Evolutionary conservation across 768 basidiomycete species (phyloP), one percentile per base, ranked within the genome.

Genomic region (Auriscalpium orientale): DNA sequence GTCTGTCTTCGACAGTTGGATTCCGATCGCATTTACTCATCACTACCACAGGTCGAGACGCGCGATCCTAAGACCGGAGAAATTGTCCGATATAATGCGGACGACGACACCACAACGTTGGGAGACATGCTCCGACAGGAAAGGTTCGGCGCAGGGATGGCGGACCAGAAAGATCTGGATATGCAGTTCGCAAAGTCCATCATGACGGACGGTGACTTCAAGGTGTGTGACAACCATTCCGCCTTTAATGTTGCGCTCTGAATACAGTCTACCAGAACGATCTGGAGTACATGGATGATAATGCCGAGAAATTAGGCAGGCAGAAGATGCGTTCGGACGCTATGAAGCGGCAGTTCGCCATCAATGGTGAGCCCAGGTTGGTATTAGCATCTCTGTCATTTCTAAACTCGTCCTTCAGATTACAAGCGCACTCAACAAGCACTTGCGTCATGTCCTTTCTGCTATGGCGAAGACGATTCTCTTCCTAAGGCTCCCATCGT

Each of bases 261-360:
- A 34, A 55, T 15, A 5, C 53, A 13, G 13, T 44, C 55, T 44
- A 10, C 11, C 54, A 93, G 88, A 87, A 88, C 61, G 83, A 95
- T 64, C 73, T 95, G 35, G 97, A 98, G 47, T 98, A 98, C 63
- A 87, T 97, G 59, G 97, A 99, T 62, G 97, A 98, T 60, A 95
- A 98, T 67, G 94, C 93, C 0, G 95, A 95, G 65, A 87, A 85
- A 62, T 78, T 98, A 0, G 91, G 90, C 40, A 77, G 95, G 55
- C 85, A 92, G 70, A 98, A 95, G 72, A 94, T 98, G 91, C 89
- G 94, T 51, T 84, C 87, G 4, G 95, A 98, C 65, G 91, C 88
- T 20, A 92, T 97, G 87, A 98, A 94, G 69, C 83, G 95, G 46
- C 90, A 93, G 62, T 99, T 98, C 68, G 97, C 97, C 12, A 90